Evolutionary conservation across 116 monocot genomes (phyloP), one percentile per base, ranked within the genome.

Genomic region (Phalaenopsis hybrid): DNA sequence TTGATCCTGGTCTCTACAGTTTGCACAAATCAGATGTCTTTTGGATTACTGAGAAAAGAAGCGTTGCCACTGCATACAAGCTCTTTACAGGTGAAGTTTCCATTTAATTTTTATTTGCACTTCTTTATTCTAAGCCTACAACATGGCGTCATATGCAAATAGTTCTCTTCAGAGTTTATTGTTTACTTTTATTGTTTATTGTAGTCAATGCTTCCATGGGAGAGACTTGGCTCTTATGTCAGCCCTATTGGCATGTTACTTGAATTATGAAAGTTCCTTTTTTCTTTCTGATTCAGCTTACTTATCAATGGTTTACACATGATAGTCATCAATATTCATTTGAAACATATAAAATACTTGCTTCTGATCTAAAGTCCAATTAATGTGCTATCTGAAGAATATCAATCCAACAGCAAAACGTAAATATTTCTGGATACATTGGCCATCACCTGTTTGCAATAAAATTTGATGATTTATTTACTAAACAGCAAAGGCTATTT

Each of bases 1-100:
- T 89, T 59, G 89, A 89, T 46, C 89, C 89, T 79, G 89, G 87
- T 61, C 85, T 89, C 9, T 89, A 89, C 75, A 89, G 89, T 65
- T 83, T 85, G 79, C 84, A 89, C 79, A 89, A 89, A 78, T 85
- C 87, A 4, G 89, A 89, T 74, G 89, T 89, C 23, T 89, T 89
- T 75, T 84, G 84, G 84, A 79, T 79, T 74, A 84, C 84, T 4
- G 84, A 84, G 43, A 84, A 84, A 84, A 84, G 89, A 80, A 89
- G 89, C 70, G 87, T 89, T 44, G 85, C 89, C 33, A 84, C 85
- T 79, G 89, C 89, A 52, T 89, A 85, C 68, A 89, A 89, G 83
- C 87, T 89, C 52, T 89, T 89, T 75, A 89, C 89, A 46, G 89
- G 89, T 89, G 63, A 72, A 72, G 16, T 2, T 72, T 72, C 72